Base-by-base conservation (phyloP, 495 filamentous ascomycete genomes). In the Jackrogersella multiformis region DNA sequence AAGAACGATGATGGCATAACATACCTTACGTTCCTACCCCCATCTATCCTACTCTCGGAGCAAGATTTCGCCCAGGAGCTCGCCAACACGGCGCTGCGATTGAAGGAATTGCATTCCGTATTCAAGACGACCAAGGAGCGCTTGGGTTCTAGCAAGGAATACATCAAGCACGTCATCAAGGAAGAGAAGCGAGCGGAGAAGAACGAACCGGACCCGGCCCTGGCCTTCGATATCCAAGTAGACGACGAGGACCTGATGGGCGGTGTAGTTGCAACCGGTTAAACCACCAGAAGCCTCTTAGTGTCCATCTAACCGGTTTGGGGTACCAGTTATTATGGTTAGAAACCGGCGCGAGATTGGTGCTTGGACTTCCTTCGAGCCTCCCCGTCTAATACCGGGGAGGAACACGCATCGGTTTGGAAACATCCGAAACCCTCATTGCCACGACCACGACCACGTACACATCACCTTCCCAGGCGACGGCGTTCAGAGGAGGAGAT, bases 221-320 rank as follows among this genome's bases (percentile, higher is more conserved):
- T 54, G 6, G 71, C 58, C 10, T 79, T 79, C 36, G 77, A 77
- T 59, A 71, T 70, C 4, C 71, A 77, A 42, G 78, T 86, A 2
- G 82, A 87, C 49, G 88, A 91, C 48, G 88, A 91, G 73, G 88
- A 92, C 69, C 77, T 92, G 38, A 91, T 92, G 89, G 85, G 78
- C 26, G 84, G 84, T 39, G 39, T 79, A 6, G 15, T 70, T 18
- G 38, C 35, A 13, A 78, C 66, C 36, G 67, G 70, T 15, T 61
- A 48, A 48, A 20, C 12, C 1, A 0, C 6, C 7, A 15, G 21
- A 55, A 0, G 8, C 15, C 13, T 12, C 26, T 1, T 15, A 13
- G 9, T 46, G 35, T 18, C 30, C 23, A 36, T 10, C 35, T 23
- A 1, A 18, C 24, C 39, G 24, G 12, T 13, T 18, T 16, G 1